These are phyloP conservation scores for Coniosporium tulheliwenetii DNA, from an alignment of 2,329 filamentous ascomycete species.

Conservation along the genomic window DNA sequence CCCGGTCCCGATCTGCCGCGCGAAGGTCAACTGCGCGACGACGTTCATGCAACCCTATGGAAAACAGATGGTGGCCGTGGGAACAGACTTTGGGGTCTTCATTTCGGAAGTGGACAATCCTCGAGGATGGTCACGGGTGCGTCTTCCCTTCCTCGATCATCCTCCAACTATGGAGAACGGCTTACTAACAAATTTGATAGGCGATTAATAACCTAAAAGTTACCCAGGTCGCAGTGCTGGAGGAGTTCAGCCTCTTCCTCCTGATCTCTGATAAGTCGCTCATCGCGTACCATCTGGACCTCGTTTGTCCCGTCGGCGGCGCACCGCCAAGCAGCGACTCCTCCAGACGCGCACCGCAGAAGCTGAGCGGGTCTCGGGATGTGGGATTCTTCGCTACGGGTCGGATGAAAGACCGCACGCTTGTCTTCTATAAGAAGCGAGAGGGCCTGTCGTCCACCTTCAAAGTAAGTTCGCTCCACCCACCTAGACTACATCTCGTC, in stretches of 20 bases:
- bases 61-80: slow-evolving; percentile 79
- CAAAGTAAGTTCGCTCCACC: slow-evolving; percentile 31
- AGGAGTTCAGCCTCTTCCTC: slow-evolving; percentile 87
- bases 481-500: not conserved
- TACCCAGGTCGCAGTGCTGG: slow-evolving; percentile 84
- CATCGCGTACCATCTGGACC: slow-evolving; percentile 86
- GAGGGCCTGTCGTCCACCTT: slow-evolving; percentile 87
- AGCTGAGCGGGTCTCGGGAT: slow-evolving; percentile 72
- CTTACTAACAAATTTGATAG: slow-evolving; percentile 30
- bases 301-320: slow-evolving; percentile 46
- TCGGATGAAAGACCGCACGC: slow-evolving; percentile 87
- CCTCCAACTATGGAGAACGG: too few species aligned
- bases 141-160: slow-evolving; percentile 12
- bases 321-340: slow-evolving; percentile 26
- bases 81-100: slow-evolving; percentile 88
- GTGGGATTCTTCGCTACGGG: slow-evolving; percentile 95
- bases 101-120: slow-evolving; percentile 80
- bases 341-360: slow-evolving; percentile 71
- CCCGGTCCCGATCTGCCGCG: slow-evolving; percentile 65
- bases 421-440: slow-evolving; percentile 95
- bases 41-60: slow-evolving; percentile 70
- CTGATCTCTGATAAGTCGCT: slow-evolving; percentile 83
- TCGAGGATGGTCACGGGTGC: slow-evolving; percentile 76
- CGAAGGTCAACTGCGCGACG: slow-evolving; percentile 82
- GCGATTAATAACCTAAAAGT: slow-evolving; percentile 63